phyloP scores from a whole-genome alignment of 805 yeast species.

The Saccharomycopsis javanensis region DNA sequence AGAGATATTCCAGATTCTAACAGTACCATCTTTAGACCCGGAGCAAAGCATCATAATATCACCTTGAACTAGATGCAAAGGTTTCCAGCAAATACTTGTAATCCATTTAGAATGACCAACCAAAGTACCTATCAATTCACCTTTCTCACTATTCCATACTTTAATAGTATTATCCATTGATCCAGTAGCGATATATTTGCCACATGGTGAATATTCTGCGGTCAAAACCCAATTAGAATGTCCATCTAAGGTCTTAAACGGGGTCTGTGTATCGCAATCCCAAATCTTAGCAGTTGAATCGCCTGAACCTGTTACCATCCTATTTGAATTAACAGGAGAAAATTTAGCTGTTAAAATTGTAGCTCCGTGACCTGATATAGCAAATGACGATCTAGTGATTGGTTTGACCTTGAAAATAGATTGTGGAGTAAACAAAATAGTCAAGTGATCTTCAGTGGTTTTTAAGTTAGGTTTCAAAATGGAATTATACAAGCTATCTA shows the following conservation, averaged over 20 bases:
- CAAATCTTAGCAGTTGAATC: conserved; percentile 92
- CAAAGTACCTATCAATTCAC: conserved; percentile 27
- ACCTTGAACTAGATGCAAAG: conserved; percentile 61
- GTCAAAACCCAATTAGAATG: conserved; percentile 92
- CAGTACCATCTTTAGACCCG: conserved; percentile 85
- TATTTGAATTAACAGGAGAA: conserved; percentile 79
- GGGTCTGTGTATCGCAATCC: conserved; percentile 95
- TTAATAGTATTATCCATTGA: conserved; percentile 87
- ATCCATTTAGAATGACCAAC: conserved; percentile 86
- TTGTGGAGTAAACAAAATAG: conserved; percentile 85
- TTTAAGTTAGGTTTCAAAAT: conserved; percentile 78
- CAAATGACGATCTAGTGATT: conserved; percentile 81
- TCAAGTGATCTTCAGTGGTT: conserved; percentile 87
- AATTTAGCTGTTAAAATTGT: conserved; percentile 87
- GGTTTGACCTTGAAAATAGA: conserved; percentile 91
- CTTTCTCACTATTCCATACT: conserved; percentile 75
- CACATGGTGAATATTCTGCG: conserved; percentile 88
- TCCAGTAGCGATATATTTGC: conserved; percentile 86
- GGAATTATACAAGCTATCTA: conserved; percentile 66
- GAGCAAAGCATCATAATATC: conserved; percentile 60
- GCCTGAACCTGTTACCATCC: conserved; percentile 93
- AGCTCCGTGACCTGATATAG: conserved; percentile 92
- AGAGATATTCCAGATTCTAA: conserved; percentile 81
- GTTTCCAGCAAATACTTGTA: conserved; percentile 89
- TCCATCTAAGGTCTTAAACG: conserved; percentile 67